Evolutionary conservation across 2,329 filamentous ascomycete species (phyloP), one percentile per base, ranked within the genome.

Genomic region (Phaeosphaeriaceae sp.): DNA sequence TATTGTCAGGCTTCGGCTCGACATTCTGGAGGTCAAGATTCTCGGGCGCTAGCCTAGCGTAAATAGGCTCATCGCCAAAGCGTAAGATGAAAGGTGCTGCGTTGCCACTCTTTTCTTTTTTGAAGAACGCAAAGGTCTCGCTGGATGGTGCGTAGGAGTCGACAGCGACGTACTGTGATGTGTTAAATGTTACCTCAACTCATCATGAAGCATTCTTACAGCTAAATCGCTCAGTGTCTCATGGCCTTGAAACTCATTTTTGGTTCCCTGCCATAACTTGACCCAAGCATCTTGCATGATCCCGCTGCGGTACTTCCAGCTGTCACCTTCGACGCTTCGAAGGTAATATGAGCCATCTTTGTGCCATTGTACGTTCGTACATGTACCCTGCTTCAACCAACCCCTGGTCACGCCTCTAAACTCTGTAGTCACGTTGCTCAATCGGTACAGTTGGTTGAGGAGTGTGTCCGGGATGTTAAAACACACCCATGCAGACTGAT

Each of bases 91-190:
- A 66, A 1, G 53, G 50, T 1, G 55, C 39, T 17, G 58, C 54
- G 13, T 49, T 30, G 15, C 42, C 60, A 1, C 18, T 7, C 3
- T 34, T 30, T n/a, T 59, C 51, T 23, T 60, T 63, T 49, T 62
- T 68, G 50, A 71, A 49, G 37, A 70, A 64, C 1, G 42, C 58
- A 38, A 67, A 69, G 0, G 55, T 56, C n/a, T 64, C 60, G 15
- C 60, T 59, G 2, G 42, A 43, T 4, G 50, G 18, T 2, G 57
- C 48, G 39, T 70, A 52, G 6, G 64, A 46, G 32, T 62, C 47
- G 12, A 70, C 58, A 12, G 55, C 49, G 6, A 63, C 50, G 20
- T 66, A 53, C 67, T 64, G 34, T 13, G 1, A 6, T 7, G 3
- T 33, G 38, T 67, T 32, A 68, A 56, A 20, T 1, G n/a, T 11